phyloP scores from a whole-genome alignment of 2,329 filamentous ascomycete species.

The Rhinocladiella mackenziei region DNA sequence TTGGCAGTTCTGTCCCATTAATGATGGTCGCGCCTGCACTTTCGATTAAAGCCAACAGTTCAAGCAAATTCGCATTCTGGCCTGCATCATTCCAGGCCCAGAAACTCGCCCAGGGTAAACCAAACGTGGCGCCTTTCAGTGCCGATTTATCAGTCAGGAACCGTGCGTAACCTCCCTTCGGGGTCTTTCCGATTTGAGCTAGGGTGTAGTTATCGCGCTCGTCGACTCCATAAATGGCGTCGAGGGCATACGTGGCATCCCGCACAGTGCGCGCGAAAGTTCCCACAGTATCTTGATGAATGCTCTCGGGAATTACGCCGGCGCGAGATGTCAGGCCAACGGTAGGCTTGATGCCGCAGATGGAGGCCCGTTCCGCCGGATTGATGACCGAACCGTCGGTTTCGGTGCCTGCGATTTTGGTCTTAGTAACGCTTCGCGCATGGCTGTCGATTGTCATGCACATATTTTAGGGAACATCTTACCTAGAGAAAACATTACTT shows the following conservation, averaged over 20 bases:
- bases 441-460: too few species aligned
- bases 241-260: constrained; percentile 64
- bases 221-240: constrained; percentile 65
- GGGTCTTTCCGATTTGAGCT: constrained; percentile 54
- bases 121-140: constrained; percentile 62
- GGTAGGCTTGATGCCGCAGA: constrained; percentile 73
- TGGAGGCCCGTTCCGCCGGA: constrained; percentile 63
- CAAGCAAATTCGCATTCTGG: constrained; percentile 53
- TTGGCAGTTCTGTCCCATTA: constrained; percentile 65
- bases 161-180: constrained; percentile 53
- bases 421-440: too few species aligned
- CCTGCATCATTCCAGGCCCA: constrained; percentile 59
- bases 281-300: constrained; percentile 67
- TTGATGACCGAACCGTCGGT: constrained; percentile 70
- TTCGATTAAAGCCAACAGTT: constrained; percentile 52
- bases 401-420: constrained; percentile 57
- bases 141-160: constrained; percentile 53
- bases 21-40: constrained; percentile 62
- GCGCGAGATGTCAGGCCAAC: constrained; percentile 66
- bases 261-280: constrained; percentile 63
- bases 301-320: constrained; percentile 61
- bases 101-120: constrained; percentile 67
- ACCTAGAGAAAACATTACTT: constrained; percentile 53
- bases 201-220: constrained; percentile 62
- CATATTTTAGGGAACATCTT: too few species aligned